Percentiles rank a stretch among this genome's conserved stretches.
These are phyloP conservation scores for Schoenoplectus triqueter DNA, from an alignment of 202 grass and related monocot species.

Conservation along the genomic window DNA sequence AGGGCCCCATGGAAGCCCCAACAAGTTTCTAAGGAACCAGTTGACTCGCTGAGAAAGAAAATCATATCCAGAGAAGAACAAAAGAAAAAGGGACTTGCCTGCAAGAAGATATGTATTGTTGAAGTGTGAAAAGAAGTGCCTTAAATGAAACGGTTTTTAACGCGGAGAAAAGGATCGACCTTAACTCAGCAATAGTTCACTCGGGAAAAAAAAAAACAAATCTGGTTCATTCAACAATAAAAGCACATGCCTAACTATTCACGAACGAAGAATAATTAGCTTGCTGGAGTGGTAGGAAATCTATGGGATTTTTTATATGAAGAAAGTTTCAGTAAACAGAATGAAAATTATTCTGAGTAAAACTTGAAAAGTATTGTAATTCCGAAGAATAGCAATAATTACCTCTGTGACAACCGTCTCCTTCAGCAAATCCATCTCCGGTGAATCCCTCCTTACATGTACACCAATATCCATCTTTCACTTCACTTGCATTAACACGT, in stretches of 20 bases:
- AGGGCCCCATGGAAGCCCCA: background rate
- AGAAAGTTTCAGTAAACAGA: background rate
- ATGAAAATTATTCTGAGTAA: background rate
- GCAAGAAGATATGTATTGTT: background rate
- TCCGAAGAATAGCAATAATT: slow-evolving; percentile 4
- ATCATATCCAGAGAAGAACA: background rate
- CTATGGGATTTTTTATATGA: background rate
- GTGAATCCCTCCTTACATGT: slow-evolving; percentile 35
- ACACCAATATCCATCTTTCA: slow-evolving; percentile 37
- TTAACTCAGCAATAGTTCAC: background rate
- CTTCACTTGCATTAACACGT: background rate
- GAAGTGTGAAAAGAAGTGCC: background rate
- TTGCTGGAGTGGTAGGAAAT: background rate
- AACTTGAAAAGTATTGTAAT: background rate
- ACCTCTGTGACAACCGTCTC: slow-evolving; percentile 52
- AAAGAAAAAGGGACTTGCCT: background rate
- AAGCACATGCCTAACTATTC: background rate
- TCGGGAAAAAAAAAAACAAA: background rate
- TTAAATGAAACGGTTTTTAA: background rate
- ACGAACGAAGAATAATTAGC: background rate
- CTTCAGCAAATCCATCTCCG: slow-evolving; percentile 69
- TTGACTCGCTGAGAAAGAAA: background rate
- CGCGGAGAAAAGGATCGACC: background rate
- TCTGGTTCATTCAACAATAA: background rate
- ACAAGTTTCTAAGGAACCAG: background rate